Base-by-base conservation (phyloP, 345 rosid species). In the Adansonia digitata region DNA sequence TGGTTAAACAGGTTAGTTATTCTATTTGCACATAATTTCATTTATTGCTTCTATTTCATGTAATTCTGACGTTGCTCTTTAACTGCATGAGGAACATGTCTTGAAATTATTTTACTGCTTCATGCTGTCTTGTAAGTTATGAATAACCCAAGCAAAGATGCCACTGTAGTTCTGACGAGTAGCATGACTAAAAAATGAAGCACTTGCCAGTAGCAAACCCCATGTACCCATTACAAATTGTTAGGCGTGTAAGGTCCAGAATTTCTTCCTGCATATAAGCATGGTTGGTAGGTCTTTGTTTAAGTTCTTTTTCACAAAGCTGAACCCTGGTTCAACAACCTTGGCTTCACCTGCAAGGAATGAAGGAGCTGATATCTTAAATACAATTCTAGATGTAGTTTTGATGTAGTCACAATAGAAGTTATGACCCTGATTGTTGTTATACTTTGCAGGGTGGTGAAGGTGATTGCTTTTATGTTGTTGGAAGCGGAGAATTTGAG, bases 401-500 rank as follows among this genome's bases (percentile, higher is more conserved):
- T 80, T 69, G 61, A 46, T 62, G 17, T 29, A 26, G 14, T 48
- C 39, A 18, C 66, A 7, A 9, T 53, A 64, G 57, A 77, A 73
- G 10, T 48, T 29, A 48, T 24, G 73, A 31, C 40, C 60, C 18
- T 71, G 53, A 39, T 59, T 70, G 24, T 71, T 56, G 26, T 59
- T 64, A 71, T 59, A 53, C 78, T 75, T 81, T 81, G 79, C 89
- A 95, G 99, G 99, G 99, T 80, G 96, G 98, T 75, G 99, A 93
- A 82, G 99, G 99, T 55, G 98, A 95, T 78, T 93, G 97, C 84
- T 95, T 95, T 83, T 95, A 92, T 78, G 93, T 95, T 72, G 99
- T 95, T 56, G 98, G 98, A 76, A 88, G 90, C 82, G 99, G 99
- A 78, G 98, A 95, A 80, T 93, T 93, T 35, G 99, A 95, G 87